Evolutionary conservation across 2,329 filamentous ascomycete species (phyloP), one percentile per base, ranked within the genome.

Genomic region (Niveomyces coronatus): DNA sequence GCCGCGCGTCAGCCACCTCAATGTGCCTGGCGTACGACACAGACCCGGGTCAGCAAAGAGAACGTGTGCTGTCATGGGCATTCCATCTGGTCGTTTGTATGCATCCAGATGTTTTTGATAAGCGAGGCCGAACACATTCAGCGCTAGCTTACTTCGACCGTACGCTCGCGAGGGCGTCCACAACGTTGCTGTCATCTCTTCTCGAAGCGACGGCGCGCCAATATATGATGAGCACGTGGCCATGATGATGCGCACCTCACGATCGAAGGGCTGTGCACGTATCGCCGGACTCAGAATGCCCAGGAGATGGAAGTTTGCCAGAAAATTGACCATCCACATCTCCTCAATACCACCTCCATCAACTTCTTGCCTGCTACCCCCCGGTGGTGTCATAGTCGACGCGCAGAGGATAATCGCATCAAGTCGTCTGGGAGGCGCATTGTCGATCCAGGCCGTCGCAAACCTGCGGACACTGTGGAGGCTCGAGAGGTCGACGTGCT

Each of bases 401-500:
- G 82, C 91, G 57, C 87, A 94, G 14, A 98, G 70, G 15, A 98
- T 74, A 32, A 98, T 67, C 78, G 89, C 88, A 58, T 98, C 91
- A 6, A 98, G 66, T 33, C 93, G 71, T 40, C 93, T 73, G 8
- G 88, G 85, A 3, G 91, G 89, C 16, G 84, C 76, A 58, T 95
- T 96, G 59, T 98, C 89, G 47, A 98, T 86, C 89, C 93, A 98
- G 65, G 86, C 89, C 0, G 91, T 98, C 10, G 91, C 91, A 57
- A 98, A 98, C 45, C 80, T 72, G 27, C 91, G 83, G 50, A 98
- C 81, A 57, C 85, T 93, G 57, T 94, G 78, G n/a, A 98, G 68
- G 13, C 82, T 89, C 10, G 81, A 65, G 19, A 98, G 74, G 54
- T 98, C 87, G 50, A 94, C 86, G 61, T 94, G 85, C 60, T 98